These are phyloP conservation scores for Coniochaeta sp. DNA, from an alignment of 2,329 filamentous ascomycete species.

Conservation along the genomic window DNA sequence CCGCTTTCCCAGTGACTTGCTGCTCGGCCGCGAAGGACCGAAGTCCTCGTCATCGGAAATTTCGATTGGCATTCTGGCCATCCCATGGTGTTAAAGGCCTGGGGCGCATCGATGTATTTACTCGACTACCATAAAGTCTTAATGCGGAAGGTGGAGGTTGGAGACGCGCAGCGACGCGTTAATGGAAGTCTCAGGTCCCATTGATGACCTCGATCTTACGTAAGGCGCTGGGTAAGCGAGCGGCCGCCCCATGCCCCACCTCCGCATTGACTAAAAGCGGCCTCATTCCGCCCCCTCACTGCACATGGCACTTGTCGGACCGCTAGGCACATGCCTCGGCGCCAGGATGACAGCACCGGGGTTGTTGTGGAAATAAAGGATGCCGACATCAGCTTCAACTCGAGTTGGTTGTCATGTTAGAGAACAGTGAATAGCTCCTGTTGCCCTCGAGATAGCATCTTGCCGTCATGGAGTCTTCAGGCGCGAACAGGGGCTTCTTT, in stretches of 20 bases:
- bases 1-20: conserved; percentile 22
- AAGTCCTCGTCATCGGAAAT: conserved; percentile 10
- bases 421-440: background rate
- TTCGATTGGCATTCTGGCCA: background rate
- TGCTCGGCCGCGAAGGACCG: background rate
- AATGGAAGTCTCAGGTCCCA: no score
- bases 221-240: no score
- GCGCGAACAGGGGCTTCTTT: conserved; percentile 46
- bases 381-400: background rate
- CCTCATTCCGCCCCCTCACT: background rate
- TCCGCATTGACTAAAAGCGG: no score
- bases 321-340: background rate
- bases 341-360: background rate
- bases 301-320: background rate
- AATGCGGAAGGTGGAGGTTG: background rate
- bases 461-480: conserved; percentile 32
- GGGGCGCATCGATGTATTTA: background rate
- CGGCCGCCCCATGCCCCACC: background rate
- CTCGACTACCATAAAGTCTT: no score
- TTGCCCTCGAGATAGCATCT: background rate
- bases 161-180: background rate
- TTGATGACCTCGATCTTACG: background rate
- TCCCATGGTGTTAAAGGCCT: background rate
- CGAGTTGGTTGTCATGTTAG: background rate
- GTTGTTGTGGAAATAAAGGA: background rate